Evolutionary conservation across 2,329 filamentous ascomycete species (phyloP).

Genomic region (Aureobasidium sp.): DNA sequence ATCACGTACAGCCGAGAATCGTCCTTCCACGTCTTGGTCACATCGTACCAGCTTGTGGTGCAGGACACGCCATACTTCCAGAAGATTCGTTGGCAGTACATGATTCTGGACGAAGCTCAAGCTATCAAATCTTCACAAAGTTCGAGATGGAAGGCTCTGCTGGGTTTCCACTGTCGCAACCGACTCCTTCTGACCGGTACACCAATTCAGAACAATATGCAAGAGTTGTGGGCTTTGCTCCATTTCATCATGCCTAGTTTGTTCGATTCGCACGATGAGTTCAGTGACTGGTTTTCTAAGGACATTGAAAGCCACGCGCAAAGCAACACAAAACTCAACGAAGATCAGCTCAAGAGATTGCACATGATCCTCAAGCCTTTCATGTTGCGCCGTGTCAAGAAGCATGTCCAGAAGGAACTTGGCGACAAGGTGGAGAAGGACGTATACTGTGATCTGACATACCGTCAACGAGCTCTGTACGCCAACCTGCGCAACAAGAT

Average conservation of each 20-base stretch:
- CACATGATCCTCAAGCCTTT: conserved; percentile 99
- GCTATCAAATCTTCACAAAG: conserved; percentile 97
- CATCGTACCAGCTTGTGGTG: conserved; percentile 94
- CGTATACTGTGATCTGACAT: conserved; percentile 93
- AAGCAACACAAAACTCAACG: conserved; percentile 98
- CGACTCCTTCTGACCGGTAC: conserved; percentile 89
- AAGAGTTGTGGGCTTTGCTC: conserved; percentile 91
- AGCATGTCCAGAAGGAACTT: conserved; percentile 97
- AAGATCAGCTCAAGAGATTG: conserved; percentile 90
- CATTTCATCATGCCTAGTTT: conserved; percentile 99
- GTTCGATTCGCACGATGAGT: conserved; percentile 89
- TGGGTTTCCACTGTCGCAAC: conserved; percentile 93
- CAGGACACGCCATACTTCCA: conserved; percentile 96
- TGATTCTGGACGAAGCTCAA: conserved; percentile 98
- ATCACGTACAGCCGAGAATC: conserved; percentile 90
- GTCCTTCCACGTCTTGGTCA: conserved; percentile 91
- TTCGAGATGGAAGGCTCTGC: conserved; percentile 90
- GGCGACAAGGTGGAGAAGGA: conserved; percentile 98
- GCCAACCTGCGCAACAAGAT: conserved; percentile 90
- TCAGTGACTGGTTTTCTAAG: conserved; percentile 90
- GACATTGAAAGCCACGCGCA: conserved; percentile 97
- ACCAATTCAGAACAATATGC: conserved; percentile 99
- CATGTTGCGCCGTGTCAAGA: conserved; percentile 99
- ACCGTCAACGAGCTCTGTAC: conserved; percentile 91
- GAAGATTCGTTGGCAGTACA: conserved; percentile 99